These are phyloP conservation scores for Eucommia ulmoides DNA, from an alignment of 257 asterid genomes.

Conservation along the genomic window DNA sequence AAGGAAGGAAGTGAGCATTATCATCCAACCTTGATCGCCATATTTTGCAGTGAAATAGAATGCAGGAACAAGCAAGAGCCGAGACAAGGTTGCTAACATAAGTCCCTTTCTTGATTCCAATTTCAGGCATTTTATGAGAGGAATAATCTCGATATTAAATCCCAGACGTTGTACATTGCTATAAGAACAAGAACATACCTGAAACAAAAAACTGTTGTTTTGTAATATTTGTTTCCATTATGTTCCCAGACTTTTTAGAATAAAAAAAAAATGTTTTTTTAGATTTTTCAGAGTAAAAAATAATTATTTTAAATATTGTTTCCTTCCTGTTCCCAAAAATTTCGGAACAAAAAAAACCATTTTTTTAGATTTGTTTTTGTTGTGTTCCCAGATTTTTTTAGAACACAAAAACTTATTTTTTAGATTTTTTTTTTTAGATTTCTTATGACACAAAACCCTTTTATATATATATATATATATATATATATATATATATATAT, in stretches of 20 bases:
- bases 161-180: conserved; percentile 24
- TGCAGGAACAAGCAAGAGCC: conserved; percentile 28
- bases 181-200: conserved; percentile 30
- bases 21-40: conserved; percentile 44
- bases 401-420: no score
- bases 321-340: not conserved
- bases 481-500: no score
- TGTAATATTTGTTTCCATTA: not conserved
- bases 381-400: no score
- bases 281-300: no score
- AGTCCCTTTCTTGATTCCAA: conserved; percentile 23
- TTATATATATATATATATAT: no score
- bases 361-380: no score
- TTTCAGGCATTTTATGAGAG: conserved; percentile 14
- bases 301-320: no score
- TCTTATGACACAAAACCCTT: no score
- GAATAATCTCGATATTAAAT: conserved; percentile 29
- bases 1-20: conserved; percentile 25
- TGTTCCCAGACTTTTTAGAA: not conserved
- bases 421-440: no score
- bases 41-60: conserved; percentile 37
- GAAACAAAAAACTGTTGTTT: not conserved
- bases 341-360: no score
- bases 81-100: conserved; percentile 18
- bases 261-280: not conserved